Percentiles rank a stretch among this genome's conserved stretches.
These are phyloP conservation scores for Penicillium glabrum DNA, from an alignment of 2,329 filamentous ascomycete genomes.

Conservation along the genomic window DNA sequence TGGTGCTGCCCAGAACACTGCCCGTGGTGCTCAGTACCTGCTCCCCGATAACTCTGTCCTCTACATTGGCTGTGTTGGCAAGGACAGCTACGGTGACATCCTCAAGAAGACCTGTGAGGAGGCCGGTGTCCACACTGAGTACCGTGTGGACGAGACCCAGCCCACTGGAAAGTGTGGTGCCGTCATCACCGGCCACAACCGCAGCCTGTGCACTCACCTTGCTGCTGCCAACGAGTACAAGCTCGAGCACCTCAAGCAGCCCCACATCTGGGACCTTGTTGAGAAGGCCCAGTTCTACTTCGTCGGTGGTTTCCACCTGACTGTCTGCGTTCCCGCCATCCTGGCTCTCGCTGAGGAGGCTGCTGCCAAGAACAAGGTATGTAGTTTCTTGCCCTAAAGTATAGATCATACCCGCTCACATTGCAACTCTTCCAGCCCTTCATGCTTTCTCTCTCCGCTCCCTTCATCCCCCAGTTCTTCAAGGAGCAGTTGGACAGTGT, in stretches of 20 bases:
- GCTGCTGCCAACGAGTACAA: constrained; percentile 97
- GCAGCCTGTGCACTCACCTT: constrained; percentile 91
- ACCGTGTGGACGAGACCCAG: constrained; percentile 80
- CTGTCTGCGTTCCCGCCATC: constrained; percentile 88
- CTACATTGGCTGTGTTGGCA: constrained; percentile 90
- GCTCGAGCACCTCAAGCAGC: constrained; percentile 85
- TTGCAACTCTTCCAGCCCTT: constrained; percentile 55
- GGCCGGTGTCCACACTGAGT: constrained; percentile 89
- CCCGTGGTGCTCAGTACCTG: constrained; percentile 93
- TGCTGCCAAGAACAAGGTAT: constrained; percentile 78
- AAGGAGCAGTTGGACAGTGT: constrained; percentile 88
- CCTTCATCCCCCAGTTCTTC: constrained; percentile 97
- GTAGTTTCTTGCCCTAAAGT: constrained; percentile 5
- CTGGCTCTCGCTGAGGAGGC: constrained; percentile 88
- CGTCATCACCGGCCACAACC: constrained; percentile 94
- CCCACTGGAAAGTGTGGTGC: constrained; percentile 94
- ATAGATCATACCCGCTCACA: constrained; percentile 1
- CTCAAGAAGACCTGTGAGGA: constrained; percentile 82
- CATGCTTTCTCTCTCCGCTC: constrained; percentile 86
- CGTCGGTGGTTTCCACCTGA: constrained; percentile 95
- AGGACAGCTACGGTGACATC: constrained; percentile 92
- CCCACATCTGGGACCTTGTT: constrained; percentile 87
- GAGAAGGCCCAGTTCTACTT: constrained; percentile 88
- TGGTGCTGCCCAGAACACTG: constrained; percentile 96
- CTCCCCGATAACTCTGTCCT: constrained; percentile 85